Evolutionary conservation across 805 yeast genomes (phyloP).

Genomic region (Nakazawaea laoshanensis): DNA sequence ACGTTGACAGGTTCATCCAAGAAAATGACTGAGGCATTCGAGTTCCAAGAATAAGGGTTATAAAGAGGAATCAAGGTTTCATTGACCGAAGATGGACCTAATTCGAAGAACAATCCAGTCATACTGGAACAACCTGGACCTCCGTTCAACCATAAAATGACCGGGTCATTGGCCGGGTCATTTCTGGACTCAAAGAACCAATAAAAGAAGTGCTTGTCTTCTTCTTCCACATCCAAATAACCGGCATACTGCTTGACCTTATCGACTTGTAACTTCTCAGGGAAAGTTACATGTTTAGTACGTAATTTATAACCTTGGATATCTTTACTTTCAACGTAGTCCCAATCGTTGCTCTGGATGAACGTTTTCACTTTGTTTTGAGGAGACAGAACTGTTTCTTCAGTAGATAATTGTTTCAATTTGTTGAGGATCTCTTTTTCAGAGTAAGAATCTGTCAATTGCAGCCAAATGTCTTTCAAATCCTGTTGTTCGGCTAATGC

Average conservation of each 20-base stretch:
- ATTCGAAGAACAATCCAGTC: constrained; percentile 79
- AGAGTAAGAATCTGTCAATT: not conserved
- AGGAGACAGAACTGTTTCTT: not conserved
- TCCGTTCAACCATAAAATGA: constrained; percentile 85
- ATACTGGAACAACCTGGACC: constrained; percentile 93
- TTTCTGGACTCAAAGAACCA: constrained; percentile 85
- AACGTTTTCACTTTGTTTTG: constrained; percentile 5
- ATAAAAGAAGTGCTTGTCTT: constrained; percentile 77
- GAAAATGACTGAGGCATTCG: constrained; percentile 76
- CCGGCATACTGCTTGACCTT: constrained; percentile 78
- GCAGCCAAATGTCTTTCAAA: not conserved
- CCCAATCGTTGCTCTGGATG: constrained; percentile 1
- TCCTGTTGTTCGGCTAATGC: not conserved
- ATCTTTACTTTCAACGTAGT: not conserved
- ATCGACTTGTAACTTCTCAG: constrained; percentile 35
- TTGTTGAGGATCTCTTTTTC: not conserved
- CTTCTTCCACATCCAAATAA: constrained; percentile 71
- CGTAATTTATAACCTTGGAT: constrained; percentile 1
- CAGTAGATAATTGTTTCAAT: too few species aligned
- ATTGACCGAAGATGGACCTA: constrained; percentile 71
- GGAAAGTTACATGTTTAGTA: not conserved
- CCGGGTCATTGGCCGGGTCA: constrained; percentile 77
- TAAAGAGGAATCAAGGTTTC: constrained; percentile 51
- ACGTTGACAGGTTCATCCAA: constrained; percentile 86
- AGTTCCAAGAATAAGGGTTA: constrained; percentile 80